Base-by-base conservation (phyloP, 768 basidiomycete genomes). In the Dendrothele bispora region DNA sequence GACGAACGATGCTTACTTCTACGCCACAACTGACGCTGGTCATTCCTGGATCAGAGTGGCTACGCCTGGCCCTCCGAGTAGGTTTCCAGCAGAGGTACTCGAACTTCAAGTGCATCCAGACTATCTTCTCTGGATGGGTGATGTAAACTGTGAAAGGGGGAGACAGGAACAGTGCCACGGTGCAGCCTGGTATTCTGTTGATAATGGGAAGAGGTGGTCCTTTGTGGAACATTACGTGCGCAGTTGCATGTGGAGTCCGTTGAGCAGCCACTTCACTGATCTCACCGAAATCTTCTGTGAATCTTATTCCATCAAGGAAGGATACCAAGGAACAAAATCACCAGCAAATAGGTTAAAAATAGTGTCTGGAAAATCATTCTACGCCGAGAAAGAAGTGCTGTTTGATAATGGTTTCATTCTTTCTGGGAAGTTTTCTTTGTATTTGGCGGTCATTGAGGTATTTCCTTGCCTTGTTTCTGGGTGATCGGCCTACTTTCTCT, bases 401-500 rank as follows among this genome's bases (percentile, higher is more conserved):
- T 99, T 98, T 59, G 81, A 91, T 39, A 74, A 83, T 34, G 85
- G n/a, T n/a, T n/a, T 99, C 45, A 92, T 93, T 55, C 97, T 95
- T 6, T 98, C 95, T 70, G 86, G 95, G 1, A 95, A 93, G 69
- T 99, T 99, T 66, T 91, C 91, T 0, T 92, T 98, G 71, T 99
- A 88, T 64, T 75, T 98, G 62, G 84, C 98, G 36, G 95, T 98
- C 25, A 97, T 95, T 18, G 87, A 94, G 78, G 92, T 97, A 35
- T 43, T 83, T 59, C 3, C 5, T 7, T 21, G 37, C 35, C 5
- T 17, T 47, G 49, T 1, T 27, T 10, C 24, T 29, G 12, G 20
- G n/a, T n/a, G n/a, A n/a, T n/a, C n/a, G n/a, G n/a, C n/a, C 29
- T n/a, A 47, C 25, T 29, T 32, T 52, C 10, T 50, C 22, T 39